Evolutionary conservation across 2,329 filamentous ascomycete genomes (phyloP).

Genomic region (Trichoderma cornu-damae): DNA sequence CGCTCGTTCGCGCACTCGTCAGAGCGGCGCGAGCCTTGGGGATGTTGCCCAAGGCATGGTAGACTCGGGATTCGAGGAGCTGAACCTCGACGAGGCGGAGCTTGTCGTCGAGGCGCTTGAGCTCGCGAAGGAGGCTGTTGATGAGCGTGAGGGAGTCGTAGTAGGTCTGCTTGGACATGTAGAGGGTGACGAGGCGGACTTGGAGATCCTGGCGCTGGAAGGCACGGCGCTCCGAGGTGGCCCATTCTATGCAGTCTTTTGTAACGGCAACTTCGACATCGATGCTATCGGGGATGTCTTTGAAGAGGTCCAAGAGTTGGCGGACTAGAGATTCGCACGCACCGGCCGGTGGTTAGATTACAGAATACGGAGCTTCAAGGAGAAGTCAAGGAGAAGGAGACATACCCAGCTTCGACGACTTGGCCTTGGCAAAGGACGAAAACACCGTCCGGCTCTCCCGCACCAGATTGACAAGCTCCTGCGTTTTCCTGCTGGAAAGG

Average conservation of each 20-base stretch:
- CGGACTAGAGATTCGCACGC: constrained; percentile 60
- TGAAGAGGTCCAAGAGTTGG: constrained; percentile 92
- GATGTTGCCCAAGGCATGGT: constrained; percentile 95
- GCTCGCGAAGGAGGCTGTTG: constrained; percentile 90
- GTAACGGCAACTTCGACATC: constrained; percentile 93
- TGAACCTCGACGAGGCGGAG: constrained; percentile 96
- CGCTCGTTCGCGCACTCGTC: constrained; percentile 88
- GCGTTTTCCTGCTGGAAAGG: constrained; percentile 54
- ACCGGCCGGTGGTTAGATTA: background rate
- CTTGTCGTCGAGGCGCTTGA: constrained; percentile 98
- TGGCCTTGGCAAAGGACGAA: constrained; percentile 96
- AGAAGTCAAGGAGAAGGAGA: background rate
- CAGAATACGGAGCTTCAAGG: background rate
- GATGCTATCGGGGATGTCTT: constrained; percentile 86
- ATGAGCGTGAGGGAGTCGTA: constrained; percentile 96
- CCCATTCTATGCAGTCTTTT: constrained; percentile 99
- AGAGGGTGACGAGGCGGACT: constrained; percentile 84
- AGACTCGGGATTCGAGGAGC: constrained; percentile 91
- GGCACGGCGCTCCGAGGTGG: constrained; percentile 84
- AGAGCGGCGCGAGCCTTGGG: constrained; percentile 92
- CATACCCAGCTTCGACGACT: constrained; percentile 95
- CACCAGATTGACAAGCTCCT: constrained; percentile 84
- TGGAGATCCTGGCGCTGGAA: constrained; percentile 98
- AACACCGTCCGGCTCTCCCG: constrained; percentile 85
- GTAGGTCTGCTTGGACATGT: constrained; percentile 97